Evolutionary conservation across 495 filamentous ascomycete species (phyloP), one percentile per base, ranked within the genome.

Genomic region (Thermothielavioides terrestris): DNA sequence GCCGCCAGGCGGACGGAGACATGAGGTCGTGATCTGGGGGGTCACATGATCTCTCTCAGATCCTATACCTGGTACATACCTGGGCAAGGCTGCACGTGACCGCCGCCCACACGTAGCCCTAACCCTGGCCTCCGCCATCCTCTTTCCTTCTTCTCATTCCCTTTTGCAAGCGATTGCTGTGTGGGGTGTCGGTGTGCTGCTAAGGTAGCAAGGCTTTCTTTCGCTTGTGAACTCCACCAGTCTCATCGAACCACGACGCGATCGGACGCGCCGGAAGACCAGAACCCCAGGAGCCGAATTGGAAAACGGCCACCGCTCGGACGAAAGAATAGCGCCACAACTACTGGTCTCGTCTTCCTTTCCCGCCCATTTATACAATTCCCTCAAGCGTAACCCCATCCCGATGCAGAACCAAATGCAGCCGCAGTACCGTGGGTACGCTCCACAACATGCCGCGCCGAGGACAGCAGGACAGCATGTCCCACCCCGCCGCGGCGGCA

Each of bases 401-500:
- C 11, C 28, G 12, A 25, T 20, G 18, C n/a, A n/a, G n/a, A 9
- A 20, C 15, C 68, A 50, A 58, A 76, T 76, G 72, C 72, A 76
- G 63, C 56, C 63, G 39, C 62, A 70, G 51, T 76, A 69, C 59
- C 71, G 71, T 37, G 59, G 66, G 39, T 74, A 74, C 60, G 64
- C 65, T 49, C 66, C 65, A 56, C 69, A 67, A 52, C 69, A 72
- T 54, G 63, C 45, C 30, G 54, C 56, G 34, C 53, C 56, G 50
- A 46, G 56, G 56, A 32, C 53, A 37, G 62, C 49, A 46, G 55
- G 49, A 46, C 58, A 58, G 14, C 60, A 62, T 49, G 65, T 67
- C 46, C 65, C 65, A 58, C 72, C 71, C 58, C 63, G 67, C 42
- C 67, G 65, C 52, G 65, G 71, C 54, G 69, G 73, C 53, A 76